Conservation (phyloP, 495 filamentous ascomycete genomes). For the Neurospora cerealis region DNA sequence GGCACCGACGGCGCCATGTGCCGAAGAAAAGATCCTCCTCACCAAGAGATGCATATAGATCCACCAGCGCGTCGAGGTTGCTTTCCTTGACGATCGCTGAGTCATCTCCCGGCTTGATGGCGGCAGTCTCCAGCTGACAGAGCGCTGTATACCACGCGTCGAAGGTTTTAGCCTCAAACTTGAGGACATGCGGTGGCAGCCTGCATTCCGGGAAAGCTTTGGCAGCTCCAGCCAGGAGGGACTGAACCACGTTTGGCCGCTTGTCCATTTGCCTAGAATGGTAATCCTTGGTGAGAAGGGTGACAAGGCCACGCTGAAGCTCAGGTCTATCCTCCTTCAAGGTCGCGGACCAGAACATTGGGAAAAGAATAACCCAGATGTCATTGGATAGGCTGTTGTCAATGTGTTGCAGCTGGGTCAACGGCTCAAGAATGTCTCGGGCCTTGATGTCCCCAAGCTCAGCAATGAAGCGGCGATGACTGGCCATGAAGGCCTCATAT, state of each 20-base stretch:
- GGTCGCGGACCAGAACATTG: slow-evolving; percentile 83
- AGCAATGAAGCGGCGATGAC: slow-evolving; percentile 68
- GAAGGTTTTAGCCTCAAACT: slow-evolving; percentile 82
- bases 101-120: slow-evolving; percentile 74
- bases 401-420: slow-evolving; percentile 91
- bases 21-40: slow-evolving; percentile 98
- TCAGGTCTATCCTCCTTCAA: slow-evolving; percentile 83
- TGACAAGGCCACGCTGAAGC: slow-evolving; percentile 78
- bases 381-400: slow-evolving; percentile 69
- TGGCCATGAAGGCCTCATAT: slow-evolving; percentile 67
- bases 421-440: slow-evolving; percentile 78
- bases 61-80: slow-evolving; percentile 86
- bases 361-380: slow-evolving; percentile 85
- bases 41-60: slow-evolving; percentile 77
- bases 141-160: slow-evolving; percentile 93
- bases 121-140: slow-evolving; percentile 72
- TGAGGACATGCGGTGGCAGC: slow-evolving; percentile 90
- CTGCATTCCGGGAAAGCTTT: slow-evolving; percentile 75
- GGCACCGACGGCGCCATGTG: slow-evolving; percentile 88
- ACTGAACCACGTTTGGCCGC: slow-evolving; percentile 88
- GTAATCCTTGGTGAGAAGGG: slow-evolving; percentile 85
- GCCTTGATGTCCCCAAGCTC: slow-evolving; percentile 77
- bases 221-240: slow-evolving; percentile 74
- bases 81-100: slow-evolving; percentile 76
- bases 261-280: slow-evolving; percentile 89